Evolutionary conservation across 2,329 filamentous ascomycete species (phyloP).

Genomic region (Ampelomyces quisqualis): DNA sequence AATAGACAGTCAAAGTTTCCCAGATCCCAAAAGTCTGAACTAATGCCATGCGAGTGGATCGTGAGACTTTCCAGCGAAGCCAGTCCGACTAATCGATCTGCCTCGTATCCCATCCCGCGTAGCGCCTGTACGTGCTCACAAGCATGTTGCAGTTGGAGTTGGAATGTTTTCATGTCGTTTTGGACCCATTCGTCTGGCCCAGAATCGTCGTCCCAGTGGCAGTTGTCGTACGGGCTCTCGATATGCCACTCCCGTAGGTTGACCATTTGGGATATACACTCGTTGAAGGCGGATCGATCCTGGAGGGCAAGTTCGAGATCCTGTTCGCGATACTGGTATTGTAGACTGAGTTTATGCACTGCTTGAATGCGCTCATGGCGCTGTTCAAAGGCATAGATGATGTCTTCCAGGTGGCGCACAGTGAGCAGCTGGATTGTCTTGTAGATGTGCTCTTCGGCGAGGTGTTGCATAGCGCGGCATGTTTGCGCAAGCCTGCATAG

Average conservation of each 20-base stretch:
- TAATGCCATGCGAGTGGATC: conserved; percentile 38
- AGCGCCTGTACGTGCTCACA: conserved; percentile 20
- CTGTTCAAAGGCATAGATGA: conserved; percentile 27
- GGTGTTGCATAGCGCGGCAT: conserved; percentile 30
- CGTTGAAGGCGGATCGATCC: conserved; percentile 31
- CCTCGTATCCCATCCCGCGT: conserved; percentile 10
- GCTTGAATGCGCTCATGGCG: conserved; percentile 29
- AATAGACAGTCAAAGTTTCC: conserved; percentile 38
- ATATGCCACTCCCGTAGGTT: conserved; percentile 36
- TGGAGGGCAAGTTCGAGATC: conserved; percentile 23
- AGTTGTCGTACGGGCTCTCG: conserved; percentile 39
- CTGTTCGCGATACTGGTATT: conserved; percentile 27
- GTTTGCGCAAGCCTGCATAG: conserved; percentile 34
- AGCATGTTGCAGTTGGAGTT: conserved; percentile 27
- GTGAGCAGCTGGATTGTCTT: conserved; percentile 31
- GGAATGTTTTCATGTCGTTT: conserved; percentile 37
- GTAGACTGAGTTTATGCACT: conserved; percentile 37
- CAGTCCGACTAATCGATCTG: conserved; percentile 25
- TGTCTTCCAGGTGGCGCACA: conserved; percentile 27
- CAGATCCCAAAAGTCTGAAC: conserved; percentile 37
- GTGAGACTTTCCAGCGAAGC: conserved; percentile 33
- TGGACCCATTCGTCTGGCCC: conserved; percentile 36
- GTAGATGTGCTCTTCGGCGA: conserved; percentile 39
- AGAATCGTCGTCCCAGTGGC: conserved; percentile 25
- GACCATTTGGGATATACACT: conserved; percentile 32